phyloP scores from a whole-genome alignment of 2,329 filamentous ascomycete species.

The Chaetomiaceae sp. region DNA sequence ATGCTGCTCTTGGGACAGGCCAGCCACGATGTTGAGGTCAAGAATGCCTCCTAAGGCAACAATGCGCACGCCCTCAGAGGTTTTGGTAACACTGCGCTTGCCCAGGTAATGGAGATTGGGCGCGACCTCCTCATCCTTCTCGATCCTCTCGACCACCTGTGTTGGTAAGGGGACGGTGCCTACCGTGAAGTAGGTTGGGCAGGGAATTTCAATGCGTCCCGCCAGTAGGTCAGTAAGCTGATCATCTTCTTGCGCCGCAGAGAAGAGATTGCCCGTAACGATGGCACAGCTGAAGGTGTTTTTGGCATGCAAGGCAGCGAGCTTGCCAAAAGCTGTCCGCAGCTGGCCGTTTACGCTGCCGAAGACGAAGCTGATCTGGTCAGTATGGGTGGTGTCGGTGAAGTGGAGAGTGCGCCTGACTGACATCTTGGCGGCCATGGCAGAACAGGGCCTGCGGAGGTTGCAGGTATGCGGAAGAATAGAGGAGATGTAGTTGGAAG shows the following conservation, averaged over 20 bases:
- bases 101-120: constrained; percentile 88
- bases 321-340: constrained; percentile 68
- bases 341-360: constrained; percentile 79
- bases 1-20: constrained; percentile 64
- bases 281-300: constrained; percentile 84
- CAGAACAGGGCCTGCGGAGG: background rate
- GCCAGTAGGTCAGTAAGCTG: constrained; percentile 58
- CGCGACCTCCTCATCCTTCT: constrained; percentile 69
- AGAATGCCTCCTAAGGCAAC: constrained; percentile 75
- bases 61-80: constrained; percentile 80
- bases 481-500: too few species aligned
- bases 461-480: background rate
- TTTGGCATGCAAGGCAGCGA: constrained; percentile 74
- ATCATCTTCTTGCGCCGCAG: constrained; percentile 51
- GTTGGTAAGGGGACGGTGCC: constrained; percentile 66
- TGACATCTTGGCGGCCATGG: constrained; percentile 25
- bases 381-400: constrained; percentile 16
- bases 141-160: constrained; percentile 64
- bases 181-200: constrained; percentile 88
- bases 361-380: constrained; percentile 61
- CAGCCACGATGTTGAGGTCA: constrained; percentile 53
- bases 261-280: constrained; percentile 77
- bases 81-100: constrained; percentile 81
- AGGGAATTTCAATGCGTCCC: constrained; percentile 65
- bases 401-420: constrained; percentile 12